phyloP scores from a whole-genome alignment of 2,329 filamentous ascomycete genomes.

The Fusarium sacchari region DNA sequence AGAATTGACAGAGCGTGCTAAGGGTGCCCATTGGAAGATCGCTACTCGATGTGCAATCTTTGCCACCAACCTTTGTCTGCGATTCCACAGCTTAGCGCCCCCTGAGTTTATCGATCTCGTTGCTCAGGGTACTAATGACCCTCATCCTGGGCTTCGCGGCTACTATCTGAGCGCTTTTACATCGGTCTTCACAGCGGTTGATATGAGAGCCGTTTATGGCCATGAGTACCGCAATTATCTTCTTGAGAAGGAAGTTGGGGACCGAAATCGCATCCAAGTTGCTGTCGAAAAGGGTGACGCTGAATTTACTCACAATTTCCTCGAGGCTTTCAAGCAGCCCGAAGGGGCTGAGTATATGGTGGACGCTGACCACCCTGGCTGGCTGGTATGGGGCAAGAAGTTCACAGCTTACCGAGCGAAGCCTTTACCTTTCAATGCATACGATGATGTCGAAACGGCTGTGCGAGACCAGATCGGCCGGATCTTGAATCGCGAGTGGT shows the following conservation, averaged over 20 bases:
- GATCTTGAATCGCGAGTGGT: constrained; percentile 84
- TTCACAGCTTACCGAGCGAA: constrained; percentile 84
- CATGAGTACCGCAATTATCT: constrained; percentile 92
- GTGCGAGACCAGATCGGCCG: constrained; percentile 83
- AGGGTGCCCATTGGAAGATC: constrained; percentile 94
- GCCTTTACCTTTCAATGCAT: constrained; percentile 72
- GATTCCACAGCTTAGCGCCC: constrained; percentile 89
- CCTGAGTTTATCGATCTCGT: constrained; percentile 85
- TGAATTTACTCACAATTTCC: constrained; percentile 80
- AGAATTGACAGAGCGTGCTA: constrained; percentile 81
- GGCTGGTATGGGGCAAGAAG: constrained; percentile 93
- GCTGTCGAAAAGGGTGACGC: constrained; percentile 78
- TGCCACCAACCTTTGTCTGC: constrained; percentile 86
- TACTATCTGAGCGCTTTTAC: constrained; percentile 85
- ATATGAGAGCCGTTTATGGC: constrained; percentile 84
- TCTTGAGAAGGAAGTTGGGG: constrained; percentile 75
- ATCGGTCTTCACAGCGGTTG: constrained; percentile 82
- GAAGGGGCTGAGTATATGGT: constrained; percentile 81
- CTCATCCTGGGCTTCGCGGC: constrained; percentile 84
- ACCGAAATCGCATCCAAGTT: constrained; percentile 80
- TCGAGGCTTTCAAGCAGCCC: constrained; percentile 80
- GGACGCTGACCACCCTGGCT: constrained; percentile 91
- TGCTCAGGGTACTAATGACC: constrained; percentile 84
- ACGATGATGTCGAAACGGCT: constrained; percentile 81
- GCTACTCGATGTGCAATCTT: constrained; percentile 90